These are phyloP conservation scores for Gnetum montanum DNA, from an alignment of 75 land plant species.

Conservation along the genomic window DNA sequence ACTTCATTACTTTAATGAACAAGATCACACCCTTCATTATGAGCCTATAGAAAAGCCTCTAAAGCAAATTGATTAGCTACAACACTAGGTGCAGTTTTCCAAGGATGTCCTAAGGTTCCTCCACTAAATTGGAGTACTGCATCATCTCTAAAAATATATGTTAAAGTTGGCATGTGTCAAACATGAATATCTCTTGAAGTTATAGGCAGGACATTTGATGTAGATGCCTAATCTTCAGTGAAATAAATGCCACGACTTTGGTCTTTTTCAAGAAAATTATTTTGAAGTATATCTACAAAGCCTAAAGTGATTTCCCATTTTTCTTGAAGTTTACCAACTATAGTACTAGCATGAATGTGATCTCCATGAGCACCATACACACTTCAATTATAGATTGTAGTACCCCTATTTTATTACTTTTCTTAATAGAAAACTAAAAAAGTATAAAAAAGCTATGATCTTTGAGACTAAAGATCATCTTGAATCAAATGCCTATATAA, in stretches of 20 bases:
- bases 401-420: no score
- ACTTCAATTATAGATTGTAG: no score
- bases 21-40: slow-evolving; percentile 4
- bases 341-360: background rate
- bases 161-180: slow-evolving; percentile 3
- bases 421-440: no score
- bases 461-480: no score
- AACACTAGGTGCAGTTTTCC: slow-evolving; percentile 1
- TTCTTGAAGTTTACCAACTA: no score
- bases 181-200: background rate
- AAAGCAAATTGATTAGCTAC: background rate
- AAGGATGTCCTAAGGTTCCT: slow-evolving; percentile 20
- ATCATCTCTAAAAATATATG: slow-evolving; percentile 10
- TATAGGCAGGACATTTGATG: background rate
- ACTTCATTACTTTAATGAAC: background rate
- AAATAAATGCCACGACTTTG: background rate
- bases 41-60: slow-evolving; percentile 1
- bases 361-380: no score
- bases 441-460: no score
- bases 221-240: background rate
- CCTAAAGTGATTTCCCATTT: background rate
- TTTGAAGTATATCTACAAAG: background rate
- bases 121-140: slow-evolving; percentile 11
- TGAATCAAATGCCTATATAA: no score
- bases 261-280: background rate